phyloP scores from a whole-genome alignment of 768 basidiomycete genomes.

The Crepidotus variabilis region DNA sequence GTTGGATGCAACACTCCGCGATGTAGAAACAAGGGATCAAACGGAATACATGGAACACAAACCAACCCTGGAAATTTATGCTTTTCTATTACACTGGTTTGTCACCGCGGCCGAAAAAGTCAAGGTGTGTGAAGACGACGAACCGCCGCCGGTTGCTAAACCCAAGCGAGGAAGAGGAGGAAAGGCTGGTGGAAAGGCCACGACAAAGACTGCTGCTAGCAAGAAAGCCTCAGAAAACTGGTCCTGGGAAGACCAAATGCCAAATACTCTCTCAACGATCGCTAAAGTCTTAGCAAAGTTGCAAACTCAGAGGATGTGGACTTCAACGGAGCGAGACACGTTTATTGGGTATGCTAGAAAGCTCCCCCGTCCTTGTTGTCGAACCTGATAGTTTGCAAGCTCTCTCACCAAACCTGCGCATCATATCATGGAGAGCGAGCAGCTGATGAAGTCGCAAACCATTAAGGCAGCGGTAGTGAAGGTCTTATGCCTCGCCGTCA shows the following conservation, averaged over 20 bases:
- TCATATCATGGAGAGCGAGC: slow-evolving; percentile 80
- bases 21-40: slow-evolving; percentile 67
- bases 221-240: slow-evolving; percentile 48
- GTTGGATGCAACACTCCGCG: slow-evolving; percentile 66
- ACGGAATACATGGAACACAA: slow-evolving; percentile 62
- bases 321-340: slow-evolving; percentile 80
- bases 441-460: slow-evolving; percentile 76
- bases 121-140: slow-evolving; percentile 46
- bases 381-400: slow-evolving; percentile 31
- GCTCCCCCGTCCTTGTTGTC: not conserved
- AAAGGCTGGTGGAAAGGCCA: slow-evolving; percentile 38
- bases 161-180: slow-evolving; percentile 57
- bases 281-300: slow-evolving; percentile 62
- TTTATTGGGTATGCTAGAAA: slow-evolving; percentile 68
- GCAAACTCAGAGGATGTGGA: slow-evolving; percentile 81
- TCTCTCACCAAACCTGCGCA: slow-evolving; percentile 89
- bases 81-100: slow-evolving; percentile 92
- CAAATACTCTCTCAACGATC: slow-evolving; percentile 63
- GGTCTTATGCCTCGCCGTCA: slow-evolving; percentile 88
- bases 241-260: slow-evolving; percentile 79
- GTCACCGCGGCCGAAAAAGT: slow-evolving; percentile 77
- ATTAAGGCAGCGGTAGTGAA: slow-evolving; percentile 81
- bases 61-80: slow-evolving; percentile 82
- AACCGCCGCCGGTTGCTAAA: slow-evolving; percentile 45
- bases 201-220: slow-evolving; percentile 31